Base-by-base conservation (phyloP, 148 eudicot genomes). In the Chenopodium formosanum region DNA sequence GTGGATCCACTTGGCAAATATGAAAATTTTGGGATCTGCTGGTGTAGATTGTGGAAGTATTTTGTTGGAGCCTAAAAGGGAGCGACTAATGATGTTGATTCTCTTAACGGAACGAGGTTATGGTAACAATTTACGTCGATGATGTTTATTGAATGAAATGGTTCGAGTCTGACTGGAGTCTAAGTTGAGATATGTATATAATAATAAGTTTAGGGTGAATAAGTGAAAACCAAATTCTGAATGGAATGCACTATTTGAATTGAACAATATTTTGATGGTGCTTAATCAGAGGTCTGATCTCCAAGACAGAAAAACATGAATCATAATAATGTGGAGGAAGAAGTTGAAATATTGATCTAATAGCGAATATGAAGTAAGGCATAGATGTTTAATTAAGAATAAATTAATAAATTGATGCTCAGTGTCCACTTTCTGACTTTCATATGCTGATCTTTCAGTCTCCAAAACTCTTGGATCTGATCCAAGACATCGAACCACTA, bases 401-500 rank as follows among this genome's bases (percentile, higher is more conserved):
- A 7, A 64, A 69, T 53, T 69, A 1, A 12, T 50, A 67, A 77
- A 56, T 62, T 74, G 66, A 72, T 64, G 25, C 34, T 78, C 73
- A 62, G 67, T 46, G 73, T 74, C 50, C 25, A 29, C 48, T 79
- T 79, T 53, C 53, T 37, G 20, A 29, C 48, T 79, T 79, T 53
- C 53, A 8, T 44, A 53, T 75, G 17, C 29, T 85, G 29, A 69
- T 69, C 19, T 87, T 88, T 70, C 93, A 95, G 99, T 91, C 89
- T 79, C 89, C 95, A 56, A 84, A 87, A 73, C 93, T 95, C 25
- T 87, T 87, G 76, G 92, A 90, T 82, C 79, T 92, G 90, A 89
- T 95, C 82, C 94, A 90, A 84, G 99, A 93, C 84, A 93, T 95
- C 76, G 99, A 95, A 86, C 99, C 99, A 44, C 78, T 95, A 89